A percentile compares a stretch with the other conserved stretches of the same genome.
These are phyloP conservation scores for Flaveria bidentis DNA, from an alignment of 129 eudicot species.

Conservation along the genomic window DNA sequence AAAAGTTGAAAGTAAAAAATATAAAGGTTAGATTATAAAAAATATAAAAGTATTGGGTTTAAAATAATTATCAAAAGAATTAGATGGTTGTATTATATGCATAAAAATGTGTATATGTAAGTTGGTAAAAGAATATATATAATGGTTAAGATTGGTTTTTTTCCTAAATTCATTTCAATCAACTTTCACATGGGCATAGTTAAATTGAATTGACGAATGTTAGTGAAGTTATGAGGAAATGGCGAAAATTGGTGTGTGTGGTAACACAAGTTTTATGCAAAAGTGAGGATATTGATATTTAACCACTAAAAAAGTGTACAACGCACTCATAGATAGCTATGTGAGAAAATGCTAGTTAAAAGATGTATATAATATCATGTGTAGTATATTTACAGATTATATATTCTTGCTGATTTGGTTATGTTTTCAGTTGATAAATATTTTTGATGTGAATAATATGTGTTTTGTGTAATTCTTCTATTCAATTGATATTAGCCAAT, in stretches of 20 bases:
- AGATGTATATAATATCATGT: conserved; percentile 80
- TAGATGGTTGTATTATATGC: too few species aligned
- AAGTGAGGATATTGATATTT: conserved; percentile 48
- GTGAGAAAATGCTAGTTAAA: conserved; percentile 63
- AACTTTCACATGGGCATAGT: conserved; percentile 73
- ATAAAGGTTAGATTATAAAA: too few species aligned
- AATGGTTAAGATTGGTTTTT: conserved; percentile 58
- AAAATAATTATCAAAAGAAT: too few species aligned
- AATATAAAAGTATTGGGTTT: too few species aligned
- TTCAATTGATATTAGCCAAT: too few species aligned
- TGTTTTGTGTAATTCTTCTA: too few species aligned
- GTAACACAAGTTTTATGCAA: conserved; percentile 69
- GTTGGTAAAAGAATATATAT: too few species aligned
- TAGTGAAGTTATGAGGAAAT: conserved; percentile 77
- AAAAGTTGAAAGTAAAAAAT: too few species aligned
- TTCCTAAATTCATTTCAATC: conserved; percentile 57
- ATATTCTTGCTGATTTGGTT: too few species aligned
- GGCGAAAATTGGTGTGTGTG: conserved; percentile 57
- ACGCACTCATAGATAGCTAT: conserved; percentile 68
- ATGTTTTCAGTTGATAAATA: too few species aligned
- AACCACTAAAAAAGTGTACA: conserved; percentile 29
- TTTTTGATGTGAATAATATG: too few species aligned
- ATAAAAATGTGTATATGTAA: too few species aligned
- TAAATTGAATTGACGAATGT: conserved; percentile 48
- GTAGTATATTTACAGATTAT: not conserved